Percentiles rank a stretch among this genome's conserved stretches.
phyloP scores from a whole-genome alignment of 331 rosid species.

The Quercus phellos region DNA sequence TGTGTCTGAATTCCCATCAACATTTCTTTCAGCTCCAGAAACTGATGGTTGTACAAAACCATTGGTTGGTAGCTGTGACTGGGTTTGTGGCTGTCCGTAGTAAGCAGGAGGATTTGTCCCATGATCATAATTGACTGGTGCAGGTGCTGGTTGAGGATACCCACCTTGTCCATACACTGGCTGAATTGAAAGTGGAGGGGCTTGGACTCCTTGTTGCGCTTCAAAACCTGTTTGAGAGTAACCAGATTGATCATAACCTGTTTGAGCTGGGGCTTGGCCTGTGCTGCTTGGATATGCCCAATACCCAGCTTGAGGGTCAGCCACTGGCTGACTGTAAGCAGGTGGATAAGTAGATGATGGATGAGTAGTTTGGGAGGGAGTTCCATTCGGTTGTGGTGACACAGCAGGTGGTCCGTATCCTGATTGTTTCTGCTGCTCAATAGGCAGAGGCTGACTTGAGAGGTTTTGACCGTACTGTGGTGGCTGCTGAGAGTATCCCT shows the following conservation, averaged over 20 bases:
- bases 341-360: constrained; percentile 19
- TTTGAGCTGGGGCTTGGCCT: constrained; percentile 26
- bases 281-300: constrained; percentile 38
- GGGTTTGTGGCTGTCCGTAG: constrained; percentile 6
- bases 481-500: constrained; percentile 36
- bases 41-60: constrained; percentile 14
- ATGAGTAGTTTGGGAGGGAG: constrained; percentile 28
- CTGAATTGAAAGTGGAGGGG: constrained; percentile 15
- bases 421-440: constrained; percentile 29
- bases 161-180: constrained; percentile 30
- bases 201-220: constrained; percentile 28
- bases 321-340: constrained; percentile 21
- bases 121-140: constrained; percentile 14
- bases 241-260: constrained; percentile 25
- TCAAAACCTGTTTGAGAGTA: constrained; percentile 34
- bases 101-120: constrained; percentile 12
- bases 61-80: constrained; percentile 10
- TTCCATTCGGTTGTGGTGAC: constrained; percentile 21
- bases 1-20: constrained; percentile 15
- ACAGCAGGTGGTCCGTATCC: constrained; percentile 31
- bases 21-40: constrained; percentile 16
- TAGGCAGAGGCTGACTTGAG: constrained; percentile 22
- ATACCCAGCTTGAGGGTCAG: constrained; percentile 31
- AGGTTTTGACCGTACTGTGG: constrained; percentile 27
- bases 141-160: constrained; percentile 29